These are phyloP conservation scores for Nepenthes alata DNA, from an alignment of 179 eudicot genomes.

Conservation along the genomic window DNA sequence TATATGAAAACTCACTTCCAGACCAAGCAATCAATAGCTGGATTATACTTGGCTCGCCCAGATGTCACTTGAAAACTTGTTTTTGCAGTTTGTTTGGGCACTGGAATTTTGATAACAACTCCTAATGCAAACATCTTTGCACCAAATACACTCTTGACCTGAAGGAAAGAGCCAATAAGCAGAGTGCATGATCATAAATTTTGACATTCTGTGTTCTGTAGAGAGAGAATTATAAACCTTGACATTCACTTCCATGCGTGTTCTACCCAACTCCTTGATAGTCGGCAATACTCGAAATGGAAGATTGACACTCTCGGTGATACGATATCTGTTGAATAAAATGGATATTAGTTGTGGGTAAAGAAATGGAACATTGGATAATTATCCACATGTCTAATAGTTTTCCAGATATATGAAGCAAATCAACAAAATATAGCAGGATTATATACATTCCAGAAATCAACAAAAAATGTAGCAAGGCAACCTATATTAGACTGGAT, in stretches of 20 bases:
- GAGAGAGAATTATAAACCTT: constrained; percentile 46
- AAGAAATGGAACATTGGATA: background rate
- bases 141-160: constrained; percentile 97
- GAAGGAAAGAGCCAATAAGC: constrained; percentile 14
- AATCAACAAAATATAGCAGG: no score
- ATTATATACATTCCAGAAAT: no score
- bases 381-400: no score
- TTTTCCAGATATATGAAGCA: no score
- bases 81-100: constrained; percentile 97
- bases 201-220: background rate
- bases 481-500: no score
- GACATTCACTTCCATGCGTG: constrained; percentile 99
- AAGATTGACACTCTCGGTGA: constrained; percentile 98
- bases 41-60: constrained; percentile 88
- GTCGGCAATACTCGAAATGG: constrained; percentile 99
- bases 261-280: constrained; percentile 94
- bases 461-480: no score
- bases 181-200: constrained; percentile 1
- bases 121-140: constrained; percentile 99
- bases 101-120: constrained; percentile 89
- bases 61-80: constrained; percentile 98
- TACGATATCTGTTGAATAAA: constrained; percentile 59
- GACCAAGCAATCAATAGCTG: constrained; percentile 84
- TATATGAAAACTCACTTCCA: constrained; percentile 79
- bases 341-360: background rate